phyloP scores from a whole-genome alignment of 1,284 basidiomycete genomes.

The Apiotrichum sp. region DNA sequence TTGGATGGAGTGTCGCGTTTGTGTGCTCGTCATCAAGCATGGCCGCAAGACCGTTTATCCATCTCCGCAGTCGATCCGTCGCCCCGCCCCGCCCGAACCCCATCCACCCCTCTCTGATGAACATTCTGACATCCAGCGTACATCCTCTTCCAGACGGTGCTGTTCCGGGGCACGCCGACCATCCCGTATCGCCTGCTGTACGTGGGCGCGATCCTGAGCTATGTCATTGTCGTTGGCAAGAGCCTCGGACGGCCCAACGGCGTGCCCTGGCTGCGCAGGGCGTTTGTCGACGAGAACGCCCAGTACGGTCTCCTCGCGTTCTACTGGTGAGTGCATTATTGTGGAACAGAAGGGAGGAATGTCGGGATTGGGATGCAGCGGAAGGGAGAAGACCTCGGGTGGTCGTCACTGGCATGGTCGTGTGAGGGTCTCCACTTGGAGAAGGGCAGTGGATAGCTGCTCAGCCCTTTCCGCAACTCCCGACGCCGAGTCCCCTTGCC shows the following conservation, averaged over 20 bases:
- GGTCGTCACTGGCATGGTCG: too few relatives aligned
- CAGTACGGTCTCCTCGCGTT: conserved; percentile 81
- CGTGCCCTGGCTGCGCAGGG: conserved; percentile 65
- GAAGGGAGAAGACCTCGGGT: too few relatives aligned
- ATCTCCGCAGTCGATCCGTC: neutral
- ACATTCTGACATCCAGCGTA: conserved; percentile 20
- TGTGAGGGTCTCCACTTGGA: too few relatives aligned
- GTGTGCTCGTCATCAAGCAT: too few relatives aligned
- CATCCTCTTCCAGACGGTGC: conserved; percentile 32
- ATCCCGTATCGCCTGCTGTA: conserved; percentile 57
- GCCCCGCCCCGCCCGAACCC: neutral
- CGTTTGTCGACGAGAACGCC: conserved; percentile 80
- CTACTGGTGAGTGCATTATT: conserved; percentile 58
- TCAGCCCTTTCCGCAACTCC: too few relatives aligned
- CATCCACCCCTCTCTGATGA: neutral
- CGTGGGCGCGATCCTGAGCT: conserved; percentile 75
- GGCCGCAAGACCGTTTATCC: too few relatives aligned
- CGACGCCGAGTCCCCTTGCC: too few relatives aligned
- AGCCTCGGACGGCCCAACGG: conserved; percentile 61
- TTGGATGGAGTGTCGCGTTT: too few relatives aligned
- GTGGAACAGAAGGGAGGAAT: neutral
- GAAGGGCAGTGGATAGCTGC: too few relatives aligned
- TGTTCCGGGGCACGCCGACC: conserved; percentile 33
- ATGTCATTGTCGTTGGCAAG: conserved; percentile 76
- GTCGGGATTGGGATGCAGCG: neutral